phyloP scores from a whole-genome alignment of 306 rosid genomes.

The Vigna nakashimae region DNA sequence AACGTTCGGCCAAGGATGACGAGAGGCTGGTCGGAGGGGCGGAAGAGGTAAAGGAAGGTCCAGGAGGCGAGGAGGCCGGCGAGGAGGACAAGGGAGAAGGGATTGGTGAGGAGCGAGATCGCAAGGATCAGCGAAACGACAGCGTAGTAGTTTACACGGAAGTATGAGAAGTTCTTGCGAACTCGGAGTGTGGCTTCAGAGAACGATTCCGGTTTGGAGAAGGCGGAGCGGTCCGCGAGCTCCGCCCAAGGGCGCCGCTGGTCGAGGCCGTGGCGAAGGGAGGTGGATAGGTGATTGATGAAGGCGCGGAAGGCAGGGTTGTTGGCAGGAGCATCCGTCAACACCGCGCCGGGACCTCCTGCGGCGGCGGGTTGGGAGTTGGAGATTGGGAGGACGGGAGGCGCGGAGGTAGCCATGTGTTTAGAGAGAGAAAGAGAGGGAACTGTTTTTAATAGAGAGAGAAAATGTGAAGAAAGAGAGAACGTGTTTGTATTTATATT shows the following conservation, averaged over 20 bases:
- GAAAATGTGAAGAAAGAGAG: neutral
- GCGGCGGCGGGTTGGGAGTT: constrained; percentile 33
- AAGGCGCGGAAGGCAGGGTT: constrained; percentile 73
- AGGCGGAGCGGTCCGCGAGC: constrained; percentile 71
- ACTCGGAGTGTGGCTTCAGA: constrained; percentile 85
- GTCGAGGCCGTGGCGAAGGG: constrained; percentile 74
- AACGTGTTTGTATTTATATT: neutral
- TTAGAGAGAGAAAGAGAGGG: constrained; percentile 27
- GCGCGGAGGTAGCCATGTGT: constrained; percentile 58
- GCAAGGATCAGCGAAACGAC: constrained; percentile 57
- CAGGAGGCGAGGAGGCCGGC: constrained; percentile 75
- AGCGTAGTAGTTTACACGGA: constrained; percentile 84
- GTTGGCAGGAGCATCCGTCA: constrained; percentile 58
- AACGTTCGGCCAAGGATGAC: constrained; percentile 76
- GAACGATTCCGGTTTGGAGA: constrained; percentile 77
- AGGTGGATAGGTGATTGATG: constrained; percentile 57
- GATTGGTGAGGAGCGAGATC: constrained; percentile 74
- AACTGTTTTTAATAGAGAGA: neutral
- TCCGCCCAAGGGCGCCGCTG: constrained; percentile 96
- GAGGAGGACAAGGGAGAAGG: constrained; percentile 70
- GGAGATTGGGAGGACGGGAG: constrained; percentile 68
- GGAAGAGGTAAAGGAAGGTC: constrained; percentile 94
- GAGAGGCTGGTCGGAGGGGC: constrained; percentile 92
- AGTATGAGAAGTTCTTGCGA: constrained; percentile 85
- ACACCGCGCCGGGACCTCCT: constrained; percentile 17